Evolutionary conservation across 2,329 filamentous ascomycete species (phyloP), one percentile per base, ranked within the genome.

Genomic region (Colletotrichum gloeosporioides): DNA sequence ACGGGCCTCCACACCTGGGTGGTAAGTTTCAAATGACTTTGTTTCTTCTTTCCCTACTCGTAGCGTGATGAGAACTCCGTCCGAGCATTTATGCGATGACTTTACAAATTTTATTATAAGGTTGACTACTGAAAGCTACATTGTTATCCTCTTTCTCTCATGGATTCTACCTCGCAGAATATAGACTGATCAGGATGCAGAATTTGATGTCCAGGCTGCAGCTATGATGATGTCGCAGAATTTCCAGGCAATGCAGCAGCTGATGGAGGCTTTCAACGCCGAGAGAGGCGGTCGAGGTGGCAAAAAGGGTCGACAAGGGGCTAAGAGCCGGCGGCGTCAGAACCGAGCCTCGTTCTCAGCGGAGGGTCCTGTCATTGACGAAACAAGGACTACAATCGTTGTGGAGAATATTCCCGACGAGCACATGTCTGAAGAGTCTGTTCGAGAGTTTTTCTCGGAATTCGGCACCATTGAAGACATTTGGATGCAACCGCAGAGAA

Each of bases 361-460:
- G 0, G 89, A 92, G 27, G 92, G 93, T 0, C 91, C 93, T 0
- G 89, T 92, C 31, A 83, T 88, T 66, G 93, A 96, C 82, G 88
- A 85, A 71, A 89, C 88, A 0, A 93, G 92, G 79, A 93, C 91
- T 9, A 92, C 92, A 0, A 90, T 97, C 25, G 94, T 96, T 4
- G 89, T 97, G 4, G 94, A 96, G 81, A 92, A 93, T 73, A 96
- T 97, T 8, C 95, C 95, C 0, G 90, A 93, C 77, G 93, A 95
- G 25, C 89, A 92, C 71, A 93, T 95, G 71, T 88, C 86, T 59
- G 94, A 96, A 79, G 88, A 92, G 0, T 85, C 89, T 13, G 90
- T 97, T 15, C 90, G 90, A 13, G 85, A 84, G 2, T 96, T 95
- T 85, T 97, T 97, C 80, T 87, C 89, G 0, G 89, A 94, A 78